Evolutionary conservation across 805 yeast species (phyloP), one percentile per base, ranked within the genome.

Genomic region (Yarrowia sp.): DNA sequence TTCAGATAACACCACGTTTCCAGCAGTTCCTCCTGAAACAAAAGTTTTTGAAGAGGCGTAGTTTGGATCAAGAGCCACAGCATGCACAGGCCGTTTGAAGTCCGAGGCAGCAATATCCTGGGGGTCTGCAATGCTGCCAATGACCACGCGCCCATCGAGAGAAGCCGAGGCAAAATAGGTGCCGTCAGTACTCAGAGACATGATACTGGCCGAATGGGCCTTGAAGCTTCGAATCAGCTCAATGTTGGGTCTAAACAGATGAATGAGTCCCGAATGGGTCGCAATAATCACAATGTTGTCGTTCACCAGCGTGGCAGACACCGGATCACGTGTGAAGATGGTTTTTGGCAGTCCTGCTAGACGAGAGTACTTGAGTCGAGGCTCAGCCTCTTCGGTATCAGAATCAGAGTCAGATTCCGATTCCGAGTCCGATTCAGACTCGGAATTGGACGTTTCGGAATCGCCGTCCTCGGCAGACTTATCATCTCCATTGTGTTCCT

Each of bases 131-230:
- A 91, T 79, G 1, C 92, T 84, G 0, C 97, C 95, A 5, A 92
- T 84, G 1, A 92, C 92, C 0, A 94, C 89, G 0, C 97, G 90
- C 0, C 99, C 99, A 75, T 95, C 99, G 80, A 94, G 88, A 0
- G 98, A 92, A 0, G 93, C 97, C 0, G 96, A 87, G 0, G 95
- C 96, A 69, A 95, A 86, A 73, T 83, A 86, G 9, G 77, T 77
- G 0, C 96, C 95, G 73, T 91, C 96, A 1, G 89, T 82, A 66
- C 87, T 85, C 0, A 92, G 81, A 0, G 91, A 85, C 49, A 93
- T 78, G 1, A 95, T 85, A 0, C 97, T 91, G 0, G 98, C 92
- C 56, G 91, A 82, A 73, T 96, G 97, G 0, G 94, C 92, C 72
- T 91, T 85, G 69, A 91, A 83, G 0, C 97, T 88, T 44, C 96